Evolutionary conservation across 176 grass and related monocot species (phyloP), one percentile per base, ranked within the genome.

Genomic region (Dactylis glomerata): DNA sequence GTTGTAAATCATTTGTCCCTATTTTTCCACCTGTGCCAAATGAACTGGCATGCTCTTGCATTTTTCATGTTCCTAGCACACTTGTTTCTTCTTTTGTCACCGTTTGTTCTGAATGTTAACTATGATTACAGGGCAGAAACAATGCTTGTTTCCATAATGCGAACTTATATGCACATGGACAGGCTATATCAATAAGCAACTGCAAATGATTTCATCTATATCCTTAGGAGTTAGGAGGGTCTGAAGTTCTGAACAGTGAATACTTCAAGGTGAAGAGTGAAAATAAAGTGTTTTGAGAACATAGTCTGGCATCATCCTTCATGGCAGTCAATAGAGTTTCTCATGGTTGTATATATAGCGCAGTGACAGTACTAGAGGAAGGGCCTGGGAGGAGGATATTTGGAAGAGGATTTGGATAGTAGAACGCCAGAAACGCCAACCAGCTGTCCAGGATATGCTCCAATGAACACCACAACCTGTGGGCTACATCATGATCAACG

Each of bases 41-140:
- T 71, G 47, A 82, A 69, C 12, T 72, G 68, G 11, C 45, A 61
- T 58, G 40, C 40, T 65, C 15, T 31, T 57, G 23, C 80, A 82
- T 42, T 56, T 28, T 42, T 40, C 67, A 42, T 66, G 36, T 32
- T 73, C 67, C 37, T 16, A 57, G 10, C 41, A 7, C 50, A 12
- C 9, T 67, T 72, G 7, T 82, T 68, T 82, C 15, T 82, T 55
- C 45, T n/a, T 38, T 27, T 8, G 5, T n/a, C 41, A 24, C 27
- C 3, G 24, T 70, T n/a, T 66, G 41, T 67, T 66, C 41, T 67
- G 28, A 46, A 31, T 63, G 56, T 3, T 14, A 16, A 67, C 9
- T 80, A 66, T 26, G n/a, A 28, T 28, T 22, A 41, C 80, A 72
- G 50, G 34, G 16, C 23, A 28, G 47, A 70, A 72, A 36, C 34